A percentile compares a stretch with the other conserved stretches of the same genome.
These are phyloP conservation scores for Aspergillus udagawae DNA, from an alignment of 2,329 filamentous ascomycete genomes.

Conservation along the genomic window DNA sequence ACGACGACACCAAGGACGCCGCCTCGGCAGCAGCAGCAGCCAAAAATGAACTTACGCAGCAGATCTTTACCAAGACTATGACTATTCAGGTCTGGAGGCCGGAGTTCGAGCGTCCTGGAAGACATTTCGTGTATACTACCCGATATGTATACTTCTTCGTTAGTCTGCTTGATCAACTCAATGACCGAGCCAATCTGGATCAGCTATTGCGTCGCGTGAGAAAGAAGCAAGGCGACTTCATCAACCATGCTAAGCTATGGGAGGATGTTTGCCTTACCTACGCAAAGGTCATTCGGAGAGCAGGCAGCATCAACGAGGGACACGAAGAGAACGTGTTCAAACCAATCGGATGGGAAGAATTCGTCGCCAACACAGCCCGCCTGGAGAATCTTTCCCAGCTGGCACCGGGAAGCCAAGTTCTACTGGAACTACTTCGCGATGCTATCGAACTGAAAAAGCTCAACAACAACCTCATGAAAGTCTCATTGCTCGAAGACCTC, in stretches of 20 bases:
- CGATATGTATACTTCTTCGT: conserved; percentile 83
- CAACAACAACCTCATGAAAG: conserved; percentile 84
- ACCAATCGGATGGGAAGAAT: conserved; percentile 61
- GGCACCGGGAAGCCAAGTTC: conserved; percentile 42
- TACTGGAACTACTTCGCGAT: conserved; percentile 62
- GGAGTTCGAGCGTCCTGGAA: conserved; percentile 75
- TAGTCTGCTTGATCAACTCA: conserved; percentile 66
- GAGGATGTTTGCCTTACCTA: conserved; percentile 58
- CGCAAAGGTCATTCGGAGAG: conserved; percentile 55
- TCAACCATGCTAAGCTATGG: conserved; percentile 61
- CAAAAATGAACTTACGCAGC: conserved; percentile 73
- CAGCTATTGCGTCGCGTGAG: conserved; percentile 73
- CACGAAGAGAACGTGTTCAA: conserved; percentile 64
- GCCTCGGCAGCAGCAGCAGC: conserved; percentile 55
- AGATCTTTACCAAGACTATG: conserved; percentile 94
- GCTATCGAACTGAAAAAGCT: conserved; percentile 69
- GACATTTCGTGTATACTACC: conserved; percentile 88
- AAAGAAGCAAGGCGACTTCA: conserved; percentile 73
- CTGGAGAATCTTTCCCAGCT: conserved; percentile 58
- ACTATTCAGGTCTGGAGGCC: conserved; percentile 93
- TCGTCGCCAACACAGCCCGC: conserved; percentile 54
- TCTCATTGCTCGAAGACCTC: conserved; percentile 82
- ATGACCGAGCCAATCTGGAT: conserved; percentile 73
- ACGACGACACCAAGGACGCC: conserved; percentile 52
- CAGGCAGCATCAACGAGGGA: conserved; percentile 55